Evolutionary conservation across 225 moss, liverwort and hornwort genomes (phyloP), one percentile per base, ranked within the genome.

Genomic region (Physcomitrellopsis africana): DNA sequence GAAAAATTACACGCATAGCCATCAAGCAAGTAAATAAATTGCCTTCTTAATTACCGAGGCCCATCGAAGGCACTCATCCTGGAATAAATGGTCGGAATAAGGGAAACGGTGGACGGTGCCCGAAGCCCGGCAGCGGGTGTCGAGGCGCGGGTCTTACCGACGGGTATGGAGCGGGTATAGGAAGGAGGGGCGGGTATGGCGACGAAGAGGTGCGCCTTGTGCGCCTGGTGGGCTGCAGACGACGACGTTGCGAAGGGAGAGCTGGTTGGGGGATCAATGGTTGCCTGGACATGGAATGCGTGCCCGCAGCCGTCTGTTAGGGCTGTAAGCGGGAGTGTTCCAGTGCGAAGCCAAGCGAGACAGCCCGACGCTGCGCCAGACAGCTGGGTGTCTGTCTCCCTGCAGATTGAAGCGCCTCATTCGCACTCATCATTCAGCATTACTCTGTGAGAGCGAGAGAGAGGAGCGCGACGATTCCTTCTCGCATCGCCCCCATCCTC

Each of bases 391-490:
- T 49, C 15, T 49, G 2, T 49, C 49, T 49, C 17, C 0, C n/a
- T 3, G 16, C 9, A n/a, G 49, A 49, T 49, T 49, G 49, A 5
- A 49, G 11, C 4, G 49, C 49, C 11, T 49, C 32, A 37, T 37
- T 37, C 32, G 32, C 32, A 1, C 32, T 4, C 32, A 37, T 37
- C 32, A 37, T 24, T 27, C n/a, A 65, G 56, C 65, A 19, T 47
- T 47, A 22, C 32, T 1, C 42, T 14, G 27, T 19, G 32, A 4
- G 68, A 47, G 8, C 17, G 32, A 37, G 32, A 37, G 32, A 37
- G 32, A 37, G 62, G 65, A 85, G 71, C 73, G 85, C 82, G 82
- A 85, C 85, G 82, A 85, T 85, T 82, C 78, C 84, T 70, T 58
- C 72, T 78, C 63, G 81, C 79, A 82, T 76, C 81, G 75, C 78